A percentile compares a stretch with the other conserved stretches of the same genome.
These are phyloP conservation scores for Kokia cookei DNA, from an alignment of 441 rosid genomes.

Conservation along the genomic window DNA sequence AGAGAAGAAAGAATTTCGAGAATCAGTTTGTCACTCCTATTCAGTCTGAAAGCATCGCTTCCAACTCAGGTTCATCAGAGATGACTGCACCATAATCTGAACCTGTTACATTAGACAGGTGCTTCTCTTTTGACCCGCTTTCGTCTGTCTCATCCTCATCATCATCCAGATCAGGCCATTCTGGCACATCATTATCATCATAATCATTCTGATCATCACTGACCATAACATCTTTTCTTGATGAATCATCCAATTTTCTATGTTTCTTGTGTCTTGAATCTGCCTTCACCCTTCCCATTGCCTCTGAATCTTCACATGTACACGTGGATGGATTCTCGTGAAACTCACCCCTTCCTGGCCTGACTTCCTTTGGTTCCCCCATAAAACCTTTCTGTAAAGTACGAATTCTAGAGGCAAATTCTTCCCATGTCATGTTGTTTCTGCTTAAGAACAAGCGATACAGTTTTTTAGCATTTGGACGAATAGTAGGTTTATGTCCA, in stretches of 20 bases:
- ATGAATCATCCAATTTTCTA: conserved; percentile 35
- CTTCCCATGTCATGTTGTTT: conserved; percentile 79
- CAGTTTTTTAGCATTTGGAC: conserved; percentile 89
- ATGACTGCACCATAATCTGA: conserved; percentile 53
- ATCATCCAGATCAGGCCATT: conserved; percentile 45
- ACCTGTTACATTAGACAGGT: conserved; percentile 34
- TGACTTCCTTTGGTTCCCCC: conserved; percentile 92
- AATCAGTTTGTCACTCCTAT: neutral
- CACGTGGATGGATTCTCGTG: conserved; percentile 93
- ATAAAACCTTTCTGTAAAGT: conserved; percentile 81
- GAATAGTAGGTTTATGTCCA: conserved; percentile 92
- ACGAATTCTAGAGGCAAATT: conserved; percentile 66
- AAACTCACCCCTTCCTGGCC: conserved; percentile 95
- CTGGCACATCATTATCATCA: conserved; percentile 40
- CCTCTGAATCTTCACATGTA: conserved; percentile 67
- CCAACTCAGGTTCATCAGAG: conserved; percentile 72
- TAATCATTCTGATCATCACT: conserved; percentile 41
- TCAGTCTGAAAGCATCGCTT: conserved; percentile 79
- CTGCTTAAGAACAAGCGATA: conserved; percentile 60
- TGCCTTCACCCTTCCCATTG: conserved; percentile 34
- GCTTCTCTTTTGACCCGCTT: conserved; percentile 35
- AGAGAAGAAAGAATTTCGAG: neutral
- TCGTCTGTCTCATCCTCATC: conserved; percentile 47
- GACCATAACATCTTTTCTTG: conserved; percentile 17
- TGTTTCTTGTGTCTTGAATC: conserved; percentile 36